Base-by-base conservation (phyloP, 2,329 filamentous ascomycete species). In the Aspergillus sp. region DNA sequence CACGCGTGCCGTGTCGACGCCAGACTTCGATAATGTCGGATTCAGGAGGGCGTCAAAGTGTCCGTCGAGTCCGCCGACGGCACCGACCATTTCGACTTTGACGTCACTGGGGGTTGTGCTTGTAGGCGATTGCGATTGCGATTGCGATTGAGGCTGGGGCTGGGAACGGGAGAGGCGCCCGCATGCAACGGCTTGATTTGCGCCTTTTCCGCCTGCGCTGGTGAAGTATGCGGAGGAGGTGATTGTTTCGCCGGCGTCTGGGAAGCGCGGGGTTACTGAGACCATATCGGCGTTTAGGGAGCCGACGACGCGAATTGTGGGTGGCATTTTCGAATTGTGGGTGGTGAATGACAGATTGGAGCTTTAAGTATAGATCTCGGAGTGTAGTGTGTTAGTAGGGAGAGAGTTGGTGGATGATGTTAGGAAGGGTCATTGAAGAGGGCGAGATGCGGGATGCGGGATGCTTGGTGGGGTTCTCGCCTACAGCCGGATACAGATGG, bases 231-330 rank as follows among this genome's bases (percentile, higher is more conserved):
- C 86, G 63, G 80, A 86, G 48, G 91, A 85, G 2, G 90, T 93
- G 51, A 98, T 82, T 3, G 93, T 98, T 77, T 99, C 93, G 64
- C 93, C 95, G 1, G 89, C 87, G 1, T 83, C 79, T 1, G 95
- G 93, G 62, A 96, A 86, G 62, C 93, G 90, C 5, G 90, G 82
- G 34, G 95, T 95, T 68, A 91, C 87, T 41, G 91, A 93, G 62
- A 96, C 90, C 62, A 98, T 87, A 79, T 99, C 93, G 72, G 91
- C 90, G 78, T 98, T 98, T 60, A 99, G 86, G 34, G 93, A 98
- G 67, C 93, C 93, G 65, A 98, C 87, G 61, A 97, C 85, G 62
- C 89, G 88, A 73, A 98, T 95, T 49, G 78, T 70, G 24, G 80
- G 74, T 19, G 73, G 64, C 76, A 79, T 79, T 46, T 12, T 44